Conservation (phyloP, 1,139 yeast genomes). For the Taphrina populina region DNA sequence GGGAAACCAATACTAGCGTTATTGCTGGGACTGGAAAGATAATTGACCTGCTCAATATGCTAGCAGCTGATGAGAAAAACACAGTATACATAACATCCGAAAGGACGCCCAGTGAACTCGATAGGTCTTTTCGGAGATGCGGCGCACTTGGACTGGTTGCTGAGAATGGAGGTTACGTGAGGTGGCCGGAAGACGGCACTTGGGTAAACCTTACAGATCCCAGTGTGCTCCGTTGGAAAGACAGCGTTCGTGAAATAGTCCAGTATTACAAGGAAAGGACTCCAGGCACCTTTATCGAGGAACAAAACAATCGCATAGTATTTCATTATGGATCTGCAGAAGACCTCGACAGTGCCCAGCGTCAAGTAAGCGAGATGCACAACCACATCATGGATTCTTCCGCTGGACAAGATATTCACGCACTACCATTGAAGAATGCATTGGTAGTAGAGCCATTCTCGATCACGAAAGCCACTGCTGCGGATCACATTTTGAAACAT, state of each 20-base stretch:
- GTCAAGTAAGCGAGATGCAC: constrained; percentile 78
- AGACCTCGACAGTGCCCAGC: constrained; percentile 63
- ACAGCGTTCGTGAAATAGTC: constrained; percentile 58
- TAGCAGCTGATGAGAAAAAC: constrained; percentile 57
- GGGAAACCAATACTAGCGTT: constrained; percentile 38
- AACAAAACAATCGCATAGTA: constrained; percentile 71
- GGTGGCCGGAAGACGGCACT: constrained; percentile 41
- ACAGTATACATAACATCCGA: constrained; percentile 61
- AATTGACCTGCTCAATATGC: constrained; percentile 48
- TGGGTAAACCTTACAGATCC: constrained; percentile 70
- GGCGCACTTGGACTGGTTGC: constrained; percentile 79
- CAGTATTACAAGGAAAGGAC: constrained; percentile 71
- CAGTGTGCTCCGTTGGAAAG: constrained; percentile 59
- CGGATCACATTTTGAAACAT: constrained; percentile 47
- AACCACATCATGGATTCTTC: constrained; percentile 80
- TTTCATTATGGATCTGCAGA: constrained; percentile 72
- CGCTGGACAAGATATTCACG: constrained; percentile 67
- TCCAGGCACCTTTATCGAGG: constrained; percentile 72
- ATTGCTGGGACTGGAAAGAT: constrained; percentile 45
- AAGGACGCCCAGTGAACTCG: constrained; percentile 42
- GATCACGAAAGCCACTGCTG: constrained; percentile 55
- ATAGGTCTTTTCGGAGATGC: constrained; percentile 64
- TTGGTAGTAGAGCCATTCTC: constrained; percentile 60
- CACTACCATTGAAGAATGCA: constrained; percentile 66
- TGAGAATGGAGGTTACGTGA: constrained; percentile 73